These are phyloP conservation scores for Craterostigma plantagineum DNA, from an alignment of 257 asterid genomes.

Conservation along the genomic window DNA sequence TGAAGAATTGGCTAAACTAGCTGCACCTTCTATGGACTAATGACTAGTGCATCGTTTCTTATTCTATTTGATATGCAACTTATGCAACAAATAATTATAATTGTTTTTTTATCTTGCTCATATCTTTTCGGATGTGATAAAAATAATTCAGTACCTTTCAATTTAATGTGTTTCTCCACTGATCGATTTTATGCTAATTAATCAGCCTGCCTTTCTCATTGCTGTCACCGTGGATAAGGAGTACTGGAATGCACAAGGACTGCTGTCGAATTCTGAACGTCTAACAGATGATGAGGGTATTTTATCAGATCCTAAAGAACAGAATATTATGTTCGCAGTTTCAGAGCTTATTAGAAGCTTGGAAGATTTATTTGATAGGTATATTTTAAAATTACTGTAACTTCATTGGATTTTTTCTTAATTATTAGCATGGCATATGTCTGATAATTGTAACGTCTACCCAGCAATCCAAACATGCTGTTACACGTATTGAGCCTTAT, in stretches of 20 bases:
- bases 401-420: conserved; percentile 6
- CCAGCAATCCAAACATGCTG: conserved; percentile 48
- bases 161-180: no score
- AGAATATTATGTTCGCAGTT: conserved; percentile 24
- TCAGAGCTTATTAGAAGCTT: conserved; percentile 35
- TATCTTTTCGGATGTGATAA: conserved; percentile 1
- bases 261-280: conserved; percentile 16
- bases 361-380: conserved; percentile 55
- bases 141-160: no score
- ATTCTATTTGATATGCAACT: no score
- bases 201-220: conserved; percentile 75
- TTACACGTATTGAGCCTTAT: conserved; percentile 45
- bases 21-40: no score
- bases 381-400: conserved; percentile 6
- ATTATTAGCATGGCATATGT: conserved; percentile 1
- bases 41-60: no score
- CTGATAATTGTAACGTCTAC: conserved; percentile 11
- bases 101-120: no score
- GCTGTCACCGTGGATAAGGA: conserved; percentile 32
- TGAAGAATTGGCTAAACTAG: no score
- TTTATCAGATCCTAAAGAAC: conserved; percentile 20
- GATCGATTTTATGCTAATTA: no score
- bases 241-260: conserved; percentile 15
- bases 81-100: no score
- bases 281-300: conserved; percentile 18